Evolutionary conservation across 176 grass and related monocot species (phyloP), one percentile per base, ranked within the genome.

Genomic region (Musa acuminata): DNA sequence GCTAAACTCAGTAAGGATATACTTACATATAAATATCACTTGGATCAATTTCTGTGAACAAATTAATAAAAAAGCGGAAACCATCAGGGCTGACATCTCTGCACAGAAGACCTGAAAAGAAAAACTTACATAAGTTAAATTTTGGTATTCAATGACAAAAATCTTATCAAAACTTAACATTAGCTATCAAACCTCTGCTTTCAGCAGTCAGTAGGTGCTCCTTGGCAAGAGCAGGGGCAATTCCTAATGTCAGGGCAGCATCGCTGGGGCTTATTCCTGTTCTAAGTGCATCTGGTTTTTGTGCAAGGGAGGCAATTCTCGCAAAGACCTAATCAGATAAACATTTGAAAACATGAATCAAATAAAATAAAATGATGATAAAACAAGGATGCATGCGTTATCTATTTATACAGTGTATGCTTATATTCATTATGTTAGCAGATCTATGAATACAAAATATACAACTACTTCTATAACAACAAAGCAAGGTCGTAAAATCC

Each of bases 191-290:
- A 95, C 96, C 96, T 91, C 76, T 91, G 81, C 66, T 99, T 91
- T 99, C 96, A 75, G 96, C 96, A 91, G 87, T 84, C 79, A 95
- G 85, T 78, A 99, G 88, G 86, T 99, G 96, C 48, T 95, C 91
- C 76, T 99, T 99, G 0, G 91, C 91, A 80, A 99, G 89, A 80
- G 91, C 96, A 79, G 96, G 96, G 54, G 96, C 91, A 77, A 99
- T 95, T 64, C 96, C 96, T 66, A 95, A 84, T 69, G 96, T 91
- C 73, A 99, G 91, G 74, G 96, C 96, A 55, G 96, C 91, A 82
- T 99, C 91, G 13, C 84, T 99, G 19, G 96, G 86, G 76, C 96
- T 99, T 76, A 99, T 83, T 75, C 96, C 96, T 66, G 91, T 91
- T 79, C 69, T 83, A 76, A 99, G 88, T 66, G 86, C 81, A 84